Evolutionary conservation across 495 filamentous ascomycete species (phyloP).

Genomic region (Mycothermus thermophilus): DNA sequence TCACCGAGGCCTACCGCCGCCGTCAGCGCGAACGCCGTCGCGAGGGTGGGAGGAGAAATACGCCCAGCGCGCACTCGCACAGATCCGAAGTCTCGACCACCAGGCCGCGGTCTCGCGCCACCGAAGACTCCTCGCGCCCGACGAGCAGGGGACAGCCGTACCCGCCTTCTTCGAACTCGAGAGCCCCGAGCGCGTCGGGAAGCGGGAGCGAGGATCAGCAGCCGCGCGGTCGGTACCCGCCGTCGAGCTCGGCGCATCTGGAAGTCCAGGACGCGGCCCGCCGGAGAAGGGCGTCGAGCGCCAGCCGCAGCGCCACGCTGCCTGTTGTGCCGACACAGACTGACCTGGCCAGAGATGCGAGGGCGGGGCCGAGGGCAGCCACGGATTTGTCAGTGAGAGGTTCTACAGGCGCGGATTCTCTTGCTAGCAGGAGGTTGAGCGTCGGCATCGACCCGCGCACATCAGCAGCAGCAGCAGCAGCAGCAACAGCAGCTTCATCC

Average conservation of each 20-base stretch:
- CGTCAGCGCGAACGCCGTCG: slow-evolving; percentile 44
- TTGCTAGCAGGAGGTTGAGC: slow-evolving; percentile 27
- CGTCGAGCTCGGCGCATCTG: slow-evolving; percentile 28
- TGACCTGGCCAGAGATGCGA: too few species aligned
- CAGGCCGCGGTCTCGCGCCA: slow-evolving; percentile 14
- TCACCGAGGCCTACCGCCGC: slow-evolving; percentile 72
- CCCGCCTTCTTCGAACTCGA: slow-evolving; percentile 22
- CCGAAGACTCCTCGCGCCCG: slow-evolving; percentile 18
- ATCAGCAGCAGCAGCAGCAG: too few species aligned
- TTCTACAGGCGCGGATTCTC: slow-evolving; percentile 17
- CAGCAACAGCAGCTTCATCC: too few species aligned
- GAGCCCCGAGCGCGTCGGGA: slow-evolving; percentile 28
- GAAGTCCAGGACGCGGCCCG: slow-evolving; percentile 31
- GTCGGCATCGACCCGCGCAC: slow-evolving; percentile 36
- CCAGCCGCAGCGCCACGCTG: slow-evolving; percentile 30
- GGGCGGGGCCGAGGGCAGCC: slow-evolving; percentile 33
- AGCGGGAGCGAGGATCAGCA: too few species aligned
- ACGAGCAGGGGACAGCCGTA: too few species aligned
- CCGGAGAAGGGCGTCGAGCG: slow-evolving; percentile 28
- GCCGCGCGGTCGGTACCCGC: slow-evolving; percentile 36
- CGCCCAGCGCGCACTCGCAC: slow-evolving; percentile 21
- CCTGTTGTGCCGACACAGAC: slow-evolving; percentile 25
- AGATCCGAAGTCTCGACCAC: slow-evolving; percentile 15
- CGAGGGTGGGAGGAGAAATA: slow-evolving; percentile 27
- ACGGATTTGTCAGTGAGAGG: too few species aligned